These are phyloP conservation scores for Starmerella stellata DNA, from an alignment of 805 yeast genomes.

Conservation along the genomic window DNA sequence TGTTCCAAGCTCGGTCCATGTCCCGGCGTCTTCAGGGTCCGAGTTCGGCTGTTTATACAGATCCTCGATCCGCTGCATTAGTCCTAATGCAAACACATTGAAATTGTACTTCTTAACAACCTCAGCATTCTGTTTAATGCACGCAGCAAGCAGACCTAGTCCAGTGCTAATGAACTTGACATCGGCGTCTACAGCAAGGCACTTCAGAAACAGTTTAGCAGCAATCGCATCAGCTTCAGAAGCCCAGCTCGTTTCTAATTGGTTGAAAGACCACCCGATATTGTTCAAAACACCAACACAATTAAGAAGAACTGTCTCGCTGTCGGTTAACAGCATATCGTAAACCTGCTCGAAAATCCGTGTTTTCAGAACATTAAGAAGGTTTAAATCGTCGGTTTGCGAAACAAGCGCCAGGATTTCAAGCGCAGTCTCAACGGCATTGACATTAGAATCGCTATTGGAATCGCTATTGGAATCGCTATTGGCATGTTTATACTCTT, in stretches of 20 bases:
- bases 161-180: conserved; percentile 19
- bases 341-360: neutral
- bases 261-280: conserved; percentile 17
- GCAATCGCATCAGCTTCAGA: conserved; percentile 18
- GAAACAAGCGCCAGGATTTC: conserved; percentile 43
- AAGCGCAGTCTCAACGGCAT: no score
- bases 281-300: conserved; percentile 55
- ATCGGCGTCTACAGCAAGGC: conserved; percentile 14
- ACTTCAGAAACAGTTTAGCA: conserved; percentile 6
- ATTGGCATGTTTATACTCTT: no score
- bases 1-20: neutral
- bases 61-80: conserved; percentile 1
- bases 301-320: conserved; percentile 34
- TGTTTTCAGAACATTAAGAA: conserved; percentile 9
- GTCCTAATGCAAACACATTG: neutral
- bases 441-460: no score
- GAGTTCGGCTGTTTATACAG: conserved; percentile 1
- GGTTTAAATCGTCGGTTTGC: conserved; percentile 11
- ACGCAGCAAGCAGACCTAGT: conserved; percentile 11
- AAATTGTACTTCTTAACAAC: neutral
- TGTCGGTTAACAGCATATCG: neutral
- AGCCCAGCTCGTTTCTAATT: conserved; percentile 24
- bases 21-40: neutral
- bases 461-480: no score
- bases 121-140: conserved; percentile 10